Percentiles rank a stretch among this genome's conserved stretches.
These are phyloP conservation scores for Ascochyta lentis DNA, from an alignment of 2,329 filamentous ascomycete genomes.

Conservation along the genomic window DNA sequence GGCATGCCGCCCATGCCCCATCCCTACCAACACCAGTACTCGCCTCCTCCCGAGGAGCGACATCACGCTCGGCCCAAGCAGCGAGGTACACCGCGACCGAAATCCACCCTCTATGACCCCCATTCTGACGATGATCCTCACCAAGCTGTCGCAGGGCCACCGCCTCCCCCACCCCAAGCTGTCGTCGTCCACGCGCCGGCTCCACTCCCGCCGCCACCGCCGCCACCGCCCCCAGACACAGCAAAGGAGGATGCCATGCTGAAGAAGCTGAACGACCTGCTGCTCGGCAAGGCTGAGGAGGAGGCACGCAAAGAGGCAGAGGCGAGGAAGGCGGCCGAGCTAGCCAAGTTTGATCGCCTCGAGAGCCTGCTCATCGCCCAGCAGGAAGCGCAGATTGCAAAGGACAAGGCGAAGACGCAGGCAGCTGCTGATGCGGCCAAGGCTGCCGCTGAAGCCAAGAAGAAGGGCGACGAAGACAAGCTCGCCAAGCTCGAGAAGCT, in stretches of 20 bases:
- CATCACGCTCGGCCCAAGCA: conserved; percentile 34
- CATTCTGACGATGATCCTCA: conserved; percentile 31
- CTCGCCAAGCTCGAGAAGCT: conserved; percentile 47
- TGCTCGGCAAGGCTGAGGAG: conserved; percentile 40
- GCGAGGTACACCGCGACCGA: conserved; percentile 37
- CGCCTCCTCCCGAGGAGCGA: conserved; percentile 30
- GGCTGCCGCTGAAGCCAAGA: conserved; percentile 35
- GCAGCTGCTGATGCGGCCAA: conserved; percentile 38
- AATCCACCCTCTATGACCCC: conserved; percentile 28
- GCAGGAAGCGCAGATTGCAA: conserved; percentile 45
- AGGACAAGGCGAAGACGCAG: conserved; percentile 45
- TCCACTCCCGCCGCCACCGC: conserved; percentile 25
- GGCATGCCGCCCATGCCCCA: conserved; percentile 37
- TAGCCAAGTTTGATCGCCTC: conserved; percentile 46
- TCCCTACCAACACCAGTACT: conserved; percentile 28
- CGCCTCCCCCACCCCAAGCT: conserved; percentile 21
- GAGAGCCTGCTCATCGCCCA: conserved; percentile 46
- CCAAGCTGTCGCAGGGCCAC: conserved; percentile 21
- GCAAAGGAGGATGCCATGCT: conserved; percentile 43
- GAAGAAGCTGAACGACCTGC: conserved; percentile 37
- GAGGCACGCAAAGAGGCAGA: conserved; percentile 36
- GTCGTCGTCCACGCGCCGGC: conserved; percentile 19
- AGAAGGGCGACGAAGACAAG: conserved; percentile 46
- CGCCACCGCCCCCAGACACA: conserved; percentile 29
- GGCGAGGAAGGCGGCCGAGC: conserved; percentile 42